Percentiles rank a stretch among this genome's conserved stretches.
Conservation (phyloP, 2,329 filamentous ascomycete species). For the Phaeoacremonium minimum region DNA sequence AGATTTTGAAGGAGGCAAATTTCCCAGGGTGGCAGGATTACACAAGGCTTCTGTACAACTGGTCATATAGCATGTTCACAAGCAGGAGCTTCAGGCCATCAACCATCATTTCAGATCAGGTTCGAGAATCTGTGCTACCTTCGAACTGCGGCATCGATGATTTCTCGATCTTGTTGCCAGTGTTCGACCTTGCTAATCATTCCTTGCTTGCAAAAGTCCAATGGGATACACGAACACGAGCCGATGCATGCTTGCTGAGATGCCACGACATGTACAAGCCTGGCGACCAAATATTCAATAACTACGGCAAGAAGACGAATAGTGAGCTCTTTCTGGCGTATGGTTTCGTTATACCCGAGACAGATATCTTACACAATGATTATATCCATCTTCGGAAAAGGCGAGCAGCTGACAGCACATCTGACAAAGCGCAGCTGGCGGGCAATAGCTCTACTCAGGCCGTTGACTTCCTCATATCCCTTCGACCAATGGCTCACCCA, state of each 20-base stretch:
- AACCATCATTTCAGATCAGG: slow-evolving; percentile 40
- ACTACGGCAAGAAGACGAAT: slow-evolving; percentile 72
- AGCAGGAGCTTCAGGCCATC: slow-evolving; percentile 62
- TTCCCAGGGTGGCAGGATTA: slow-evolving; percentile 27
- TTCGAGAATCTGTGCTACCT: slow-evolving; percentile 23
- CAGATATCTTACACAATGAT: slow-evolving; percentile 49
- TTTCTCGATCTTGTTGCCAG: slow-evolving; percentile 65
- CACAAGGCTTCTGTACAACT: slow-evolving; percentile 51
- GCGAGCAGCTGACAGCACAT: slow-evolving; percentile 10
- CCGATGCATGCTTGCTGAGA: slow-evolving; percentile 34
- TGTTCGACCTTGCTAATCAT: slow-evolving; percentile 72
- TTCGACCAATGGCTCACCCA: slow-evolving; percentile 39
- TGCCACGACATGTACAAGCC: slow-evolving; percentile 37
- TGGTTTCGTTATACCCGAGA: slow-evolving; percentile 52
- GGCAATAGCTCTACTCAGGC: slow-evolving; percentile 12
- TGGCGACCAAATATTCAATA: slow-evolving; percentile 61
- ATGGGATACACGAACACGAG: slow-evolving; percentile 49
- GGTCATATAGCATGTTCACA: slow-evolving; percentile 62
- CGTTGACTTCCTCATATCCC: slow-evolving; percentile 47
- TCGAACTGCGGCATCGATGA: slow-evolving; percentile 44
- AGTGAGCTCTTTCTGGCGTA: slow-evolving; percentile 64
- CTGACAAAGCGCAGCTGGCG: slow-evolving; percentile 7
- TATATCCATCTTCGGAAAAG: slow-evolving; percentile 53
- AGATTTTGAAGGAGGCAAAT: slow-evolving; percentile 25
- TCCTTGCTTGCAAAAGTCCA: slow-evolving; percentile 52